Evolutionary conservation across 768 basidiomycete genomes (phyloP).

Genomic region (Serendipita sp.): DNA sequence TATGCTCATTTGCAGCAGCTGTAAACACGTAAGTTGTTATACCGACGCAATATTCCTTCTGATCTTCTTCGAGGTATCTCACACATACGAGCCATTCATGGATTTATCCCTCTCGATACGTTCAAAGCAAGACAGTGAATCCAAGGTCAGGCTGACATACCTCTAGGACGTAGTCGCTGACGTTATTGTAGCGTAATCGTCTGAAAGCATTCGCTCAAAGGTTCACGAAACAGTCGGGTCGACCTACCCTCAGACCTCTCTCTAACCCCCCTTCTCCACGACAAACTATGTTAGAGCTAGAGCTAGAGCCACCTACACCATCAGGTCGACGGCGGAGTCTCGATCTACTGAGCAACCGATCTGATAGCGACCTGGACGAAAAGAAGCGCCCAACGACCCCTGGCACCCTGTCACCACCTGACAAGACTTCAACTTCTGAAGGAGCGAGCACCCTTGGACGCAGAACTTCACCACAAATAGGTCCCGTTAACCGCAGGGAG

Average conservation of each 20-base stretch:
- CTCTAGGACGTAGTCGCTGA: neutral
- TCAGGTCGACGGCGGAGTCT: neutral
- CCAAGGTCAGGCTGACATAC: slow-evolving; percentile 28
- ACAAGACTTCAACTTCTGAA: neutral
- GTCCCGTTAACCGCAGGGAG: slow-evolving; percentile 6
- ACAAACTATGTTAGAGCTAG: neutral
- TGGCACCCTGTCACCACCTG: neutral
- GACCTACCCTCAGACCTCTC: neutral
- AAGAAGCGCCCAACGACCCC: neutral
- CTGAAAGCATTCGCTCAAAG: slow-evolving; percentile 58
- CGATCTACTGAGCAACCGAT: neutral
- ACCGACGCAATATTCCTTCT: neutral
- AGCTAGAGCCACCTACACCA: neutral
- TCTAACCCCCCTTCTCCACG: slow-evolving; percentile 1
- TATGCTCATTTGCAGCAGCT: slow-evolving; percentile 85
- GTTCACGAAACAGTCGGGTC: slow-evolving; percentile 28
- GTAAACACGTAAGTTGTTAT: slow-evolving; percentile 57
- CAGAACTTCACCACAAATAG: slow-evolving; percentile 7
- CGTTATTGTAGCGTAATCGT: slow-evolving; percentile 34
- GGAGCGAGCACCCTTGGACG: neutral
- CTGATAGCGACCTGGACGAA: neutral
- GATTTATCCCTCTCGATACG: slow-evolving; percentile 85
- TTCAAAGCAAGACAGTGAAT: slow-evolving; percentile 51
- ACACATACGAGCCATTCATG: slow-evolving; percentile 85
- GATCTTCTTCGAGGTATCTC: slow-evolving; percentile 30